These are phyloP conservation scores for Debaryomyces hansenii DNA, from an alignment of 805 yeast genomes.

Conservation along the genomic window DNA sequence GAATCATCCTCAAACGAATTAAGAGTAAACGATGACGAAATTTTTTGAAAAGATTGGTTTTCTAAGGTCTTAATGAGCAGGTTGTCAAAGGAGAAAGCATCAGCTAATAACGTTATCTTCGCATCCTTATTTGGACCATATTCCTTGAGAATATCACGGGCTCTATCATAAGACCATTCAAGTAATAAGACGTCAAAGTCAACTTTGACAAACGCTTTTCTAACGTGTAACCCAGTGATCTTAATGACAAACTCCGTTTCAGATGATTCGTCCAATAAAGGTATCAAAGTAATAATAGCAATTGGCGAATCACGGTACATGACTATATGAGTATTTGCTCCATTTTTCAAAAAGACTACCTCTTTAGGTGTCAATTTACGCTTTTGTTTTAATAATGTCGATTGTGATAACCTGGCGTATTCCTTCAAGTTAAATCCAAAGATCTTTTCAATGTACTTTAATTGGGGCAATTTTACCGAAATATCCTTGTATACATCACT, in stretches of 20 bases:
- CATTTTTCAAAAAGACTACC: constrained; percentile 28
- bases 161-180: constrained; percentile 57
- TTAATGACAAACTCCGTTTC: constrained; percentile 47
- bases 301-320: constrained; percentile 71
- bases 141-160: constrained; percentile 38
- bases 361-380: constrained; percentile 15
- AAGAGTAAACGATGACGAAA: constrained; percentile 23
- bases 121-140: constrained; percentile 25
- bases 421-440: constrained; percentile 55
- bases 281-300: constrained; percentile 54
- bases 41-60: constrained; percentile 43
- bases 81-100: constrained; percentile 54
- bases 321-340: constrained; percentile 54
- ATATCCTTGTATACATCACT: constrained; percentile 49
- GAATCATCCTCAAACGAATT: constrained; percentile 24
- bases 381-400: constrained; percentile 18
- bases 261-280: constrained; percentile 37
- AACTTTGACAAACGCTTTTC: constrained; percentile 64
- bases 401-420: constrained; percentile 37
- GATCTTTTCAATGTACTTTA: constrained; percentile 23
- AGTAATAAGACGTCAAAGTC: constrained; percentile 65
- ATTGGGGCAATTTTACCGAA: constrained; percentile 26
- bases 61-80: constrained; percentile 35
- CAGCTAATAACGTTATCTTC: constrained; percentile 42
- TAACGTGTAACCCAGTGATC: constrained; percentile 59